Percentiles rank a stretch among this genome's conserved stretches.
phyloP scores from a whole-genome alignment of 139 green algal genomes.

The Microglena sp. region DNA sequence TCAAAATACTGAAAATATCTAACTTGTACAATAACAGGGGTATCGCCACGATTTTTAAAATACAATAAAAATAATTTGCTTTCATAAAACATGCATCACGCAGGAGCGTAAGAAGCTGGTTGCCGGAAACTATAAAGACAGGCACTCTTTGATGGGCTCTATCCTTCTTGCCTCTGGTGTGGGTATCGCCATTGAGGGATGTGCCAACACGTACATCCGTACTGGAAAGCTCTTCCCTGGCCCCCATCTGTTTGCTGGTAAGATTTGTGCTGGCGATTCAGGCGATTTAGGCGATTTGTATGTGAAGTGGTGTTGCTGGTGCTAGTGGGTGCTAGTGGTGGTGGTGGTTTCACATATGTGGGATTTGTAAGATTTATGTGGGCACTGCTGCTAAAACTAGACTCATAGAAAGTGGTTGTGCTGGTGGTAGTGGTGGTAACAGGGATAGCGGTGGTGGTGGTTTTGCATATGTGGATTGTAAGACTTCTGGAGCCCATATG shows the following conservation, averaged over 20 bases:
- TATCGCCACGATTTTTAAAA: background rate
- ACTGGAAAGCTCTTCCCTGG: constrained; percentile 94
- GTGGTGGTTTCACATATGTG: too few relatives aligned
- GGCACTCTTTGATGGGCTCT: constrained; percentile 73
- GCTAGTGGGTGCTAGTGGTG: too few relatives aligned
- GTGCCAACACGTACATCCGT: constrained; percentile 89
- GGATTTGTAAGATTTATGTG: too few relatives aligned
- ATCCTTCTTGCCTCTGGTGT: constrained; percentile 82
- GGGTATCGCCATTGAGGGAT: constrained; percentile 71
- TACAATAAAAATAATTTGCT: background rate
- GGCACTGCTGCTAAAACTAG: too few relatives aligned
- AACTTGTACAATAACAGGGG: background rate
- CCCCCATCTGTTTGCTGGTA: constrained; percentile 90
- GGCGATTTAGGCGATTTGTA: background rate
- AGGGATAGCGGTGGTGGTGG: too few relatives aligned
- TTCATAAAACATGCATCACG: too few relatives aligned
- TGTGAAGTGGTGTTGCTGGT: background rate
- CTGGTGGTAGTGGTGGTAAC: too few relatives aligned
- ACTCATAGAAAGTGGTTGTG: too few relatives aligned
- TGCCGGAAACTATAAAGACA: constrained; percentile 65
- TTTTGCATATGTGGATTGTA: too few relatives aligned
- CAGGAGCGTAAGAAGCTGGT: constrained; percentile 87
- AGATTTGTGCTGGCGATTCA: too few relatives aligned
- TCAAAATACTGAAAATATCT: background rate
- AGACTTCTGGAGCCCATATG: too few relatives aligned